Conservation (phyloP, 2,329 filamentous ascomycete genomes). For the Arthrinium puccinioides region DNA sequence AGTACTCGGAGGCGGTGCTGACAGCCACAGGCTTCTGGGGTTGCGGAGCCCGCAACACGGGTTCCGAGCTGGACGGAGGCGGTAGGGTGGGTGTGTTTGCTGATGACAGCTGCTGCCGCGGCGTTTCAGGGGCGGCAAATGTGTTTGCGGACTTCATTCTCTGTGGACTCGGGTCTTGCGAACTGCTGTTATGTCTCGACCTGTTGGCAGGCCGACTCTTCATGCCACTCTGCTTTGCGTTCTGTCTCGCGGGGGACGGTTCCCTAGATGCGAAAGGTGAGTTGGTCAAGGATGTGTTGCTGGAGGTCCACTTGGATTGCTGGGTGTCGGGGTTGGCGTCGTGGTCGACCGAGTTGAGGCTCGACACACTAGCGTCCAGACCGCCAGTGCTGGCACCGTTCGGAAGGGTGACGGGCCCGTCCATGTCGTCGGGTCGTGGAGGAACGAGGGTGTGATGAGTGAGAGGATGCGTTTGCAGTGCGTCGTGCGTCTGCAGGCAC, state of each 20-base stretch:
- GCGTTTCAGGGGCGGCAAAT: slow-evolving; percentile 49
- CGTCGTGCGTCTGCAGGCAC: no score
- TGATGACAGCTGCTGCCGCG: slow-evolving; percentile 60
- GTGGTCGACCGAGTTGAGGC: slow-evolving; percentile 23
- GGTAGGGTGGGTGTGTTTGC: slow-evolving; percentile 60
- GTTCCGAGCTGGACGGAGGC: slow-evolving; percentile 53
- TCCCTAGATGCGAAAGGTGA: slow-evolving; percentile 23
- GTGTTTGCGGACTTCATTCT: slow-evolving; percentile 42
- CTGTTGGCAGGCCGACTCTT: slow-evolving; percentile 26
- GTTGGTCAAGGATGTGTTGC: slow-evolving; percentile 21
- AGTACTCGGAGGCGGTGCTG: slow-evolving; percentile 34
- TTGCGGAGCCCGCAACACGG: slow-evolving; percentile 51
- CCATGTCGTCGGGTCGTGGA: slow-evolving; percentile 6
- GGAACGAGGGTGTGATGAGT: slow-evolving; percentile 8
- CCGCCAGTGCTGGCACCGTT: slow-evolving; percentile 14
- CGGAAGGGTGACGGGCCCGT: slow-evolving; percentile 15
- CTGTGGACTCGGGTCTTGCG: slow-evolving; percentile 56
- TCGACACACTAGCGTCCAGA: slow-evolving; percentile 23
- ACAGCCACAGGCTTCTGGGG: slow-evolving; percentile 52
- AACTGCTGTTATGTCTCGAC: slow-evolving; percentile 57
- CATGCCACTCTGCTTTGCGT: slow-evolving; percentile 11
- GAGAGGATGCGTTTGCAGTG: slow-evolving; percentile 8
- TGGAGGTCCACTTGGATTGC: slow-evolving; percentile 23
- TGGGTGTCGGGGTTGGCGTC: slow-evolving; percentile 23
- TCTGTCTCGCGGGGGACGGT: slow-evolving; percentile 17